Conservation (phyloP, 2,329 filamentous ascomycete species). For the Xylariaceae sp. region DNA sequence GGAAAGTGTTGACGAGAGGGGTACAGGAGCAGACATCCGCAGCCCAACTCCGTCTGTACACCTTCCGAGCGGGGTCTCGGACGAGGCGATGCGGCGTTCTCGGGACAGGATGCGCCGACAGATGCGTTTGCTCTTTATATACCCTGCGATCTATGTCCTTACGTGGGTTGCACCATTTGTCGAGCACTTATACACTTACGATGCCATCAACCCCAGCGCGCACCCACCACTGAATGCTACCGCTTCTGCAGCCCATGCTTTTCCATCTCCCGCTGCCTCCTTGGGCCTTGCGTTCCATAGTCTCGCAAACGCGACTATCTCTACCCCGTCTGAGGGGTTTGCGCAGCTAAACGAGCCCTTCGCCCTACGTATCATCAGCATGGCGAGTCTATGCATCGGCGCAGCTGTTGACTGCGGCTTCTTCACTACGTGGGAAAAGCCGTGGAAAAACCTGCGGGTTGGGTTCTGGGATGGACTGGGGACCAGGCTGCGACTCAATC, state of each 20-base stretch:
- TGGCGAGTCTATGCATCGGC: conserved; percentile 58
- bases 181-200: conserved; percentile 56
- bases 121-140: conserved; percentile 68
- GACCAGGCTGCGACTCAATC: conserved; percentile 18
- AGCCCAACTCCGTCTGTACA: conserved; percentile 12
- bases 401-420: conserved; percentile 63
- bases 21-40: conserved; percentile 2
- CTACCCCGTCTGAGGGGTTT: too few relatives aligned
- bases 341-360: conserved; percentile 41
- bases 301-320: too few relatives aligned
- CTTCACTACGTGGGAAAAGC: conserved; percentile 65
- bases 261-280: too few relatives aligned
- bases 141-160: conserved; percentile 65
- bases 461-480: conserved; percentile 30
- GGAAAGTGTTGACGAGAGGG: background rate
- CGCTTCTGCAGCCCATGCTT: background rate
- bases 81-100: conserved; percentile 32
- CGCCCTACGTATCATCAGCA: conserved; percentile 47
- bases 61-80: conserved; percentile 24
- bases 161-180: conserved; percentile 71
- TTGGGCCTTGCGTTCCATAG: too few relatives aligned
- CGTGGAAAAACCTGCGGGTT: conserved; percentile 54
- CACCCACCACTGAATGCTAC: background rate
- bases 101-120: conserved; percentile 60
- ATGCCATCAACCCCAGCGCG: conserved; percentile 20